Evolutionary conservation across 352 stramenopile species (phyloP).

Genomic region (Pythium grandisporangium): DNA sequence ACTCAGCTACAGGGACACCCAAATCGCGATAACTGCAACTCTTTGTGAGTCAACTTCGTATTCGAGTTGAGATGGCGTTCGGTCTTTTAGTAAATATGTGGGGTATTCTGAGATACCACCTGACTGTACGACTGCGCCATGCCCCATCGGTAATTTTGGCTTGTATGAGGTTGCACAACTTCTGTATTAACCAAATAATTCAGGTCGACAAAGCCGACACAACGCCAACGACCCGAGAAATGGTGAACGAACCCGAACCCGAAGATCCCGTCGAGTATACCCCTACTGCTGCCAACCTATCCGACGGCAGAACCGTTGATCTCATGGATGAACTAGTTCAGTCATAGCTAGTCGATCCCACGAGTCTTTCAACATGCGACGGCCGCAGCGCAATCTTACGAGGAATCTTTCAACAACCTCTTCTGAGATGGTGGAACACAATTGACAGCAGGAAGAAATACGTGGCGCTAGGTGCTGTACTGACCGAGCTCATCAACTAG

Average conservation of each 20-base stretch:
- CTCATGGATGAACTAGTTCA: too few relatives aligned
- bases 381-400: too few relatives aligned
- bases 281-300: too few relatives aligned
- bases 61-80: conserved; percentile 10
- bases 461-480: conserved; percentile 47
- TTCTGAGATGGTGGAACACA: too few relatives aligned
- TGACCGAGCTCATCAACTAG: conserved; percentile 72
- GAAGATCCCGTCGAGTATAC: too few relatives aligned
- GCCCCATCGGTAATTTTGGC: background rate
- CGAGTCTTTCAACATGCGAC: too few relatives aligned
- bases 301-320: too few relatives aligned
- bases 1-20: background rate
- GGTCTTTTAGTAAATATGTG: conserved; percentile 10
- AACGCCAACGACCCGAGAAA: too few relatives aligned
- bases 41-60: conserved; percentile 3
- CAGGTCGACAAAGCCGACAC: too few relatives aligned
- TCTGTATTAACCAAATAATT: conserved; percentile 10
- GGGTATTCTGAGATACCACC: conserved; percentile 4
- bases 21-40: conserved; percentile 8
- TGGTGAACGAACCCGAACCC: too few relatives aligned
- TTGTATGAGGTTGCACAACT: conserved; percentile 9
- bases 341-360: too few relatives aligned
- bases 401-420: too few relatives aligned
- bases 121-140: background rate
- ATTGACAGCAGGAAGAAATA: conserved; percentile 75